These are phyloP conservation scores for Salix brachista DNA, from an alignment of 345 rosid genomes.

Conservation along the genomic window DNA sequence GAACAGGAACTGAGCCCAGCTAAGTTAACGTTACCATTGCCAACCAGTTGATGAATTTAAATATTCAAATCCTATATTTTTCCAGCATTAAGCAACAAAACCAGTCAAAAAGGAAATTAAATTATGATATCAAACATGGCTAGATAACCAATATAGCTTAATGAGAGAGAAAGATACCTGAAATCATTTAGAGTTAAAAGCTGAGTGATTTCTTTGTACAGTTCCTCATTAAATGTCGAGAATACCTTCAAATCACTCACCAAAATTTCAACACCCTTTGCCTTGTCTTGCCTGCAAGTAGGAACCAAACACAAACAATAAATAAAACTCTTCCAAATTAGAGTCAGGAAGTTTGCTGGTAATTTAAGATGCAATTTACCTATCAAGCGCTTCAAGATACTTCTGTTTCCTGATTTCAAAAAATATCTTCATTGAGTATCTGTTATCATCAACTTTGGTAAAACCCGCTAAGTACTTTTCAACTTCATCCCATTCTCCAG, in stretches of 20 bases:
- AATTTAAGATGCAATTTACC: constrained; percentile 33
- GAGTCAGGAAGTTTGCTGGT: background rate
- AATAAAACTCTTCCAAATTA: background rate
- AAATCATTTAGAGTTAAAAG: constrained; percentile 77
- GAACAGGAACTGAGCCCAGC: constrained; percentile 1
- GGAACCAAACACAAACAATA: constrained; percentile 1
- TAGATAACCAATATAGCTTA: constrained; percentile 1
- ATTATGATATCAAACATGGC: background rate
- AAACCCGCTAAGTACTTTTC: constrained; percentile 63
- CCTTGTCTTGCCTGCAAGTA: constrained; percentile 61
- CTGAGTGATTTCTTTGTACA: constrained; percentile 88
- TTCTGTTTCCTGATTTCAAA: constrained; percentile 89
- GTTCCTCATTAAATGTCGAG: constrained; percentile 77
- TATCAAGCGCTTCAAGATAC: constrained; percentile 85
- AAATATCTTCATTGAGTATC: constrained; percentile 81
- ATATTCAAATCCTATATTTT: no score
- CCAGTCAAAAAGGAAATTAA: background rate
- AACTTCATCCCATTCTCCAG: constrained; percentile 73
- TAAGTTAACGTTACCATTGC: background rate
- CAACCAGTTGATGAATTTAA: background rate
- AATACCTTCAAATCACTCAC: constrained; percentile 82
- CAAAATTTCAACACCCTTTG: constrained; percentile 77
- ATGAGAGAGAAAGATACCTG: constrained; percentile 39
- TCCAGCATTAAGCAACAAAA: background rate
- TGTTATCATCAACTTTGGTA: constrained; percentile 66